Base-by-base conservation (phyloP, 306 rosid species). In the Betula pendula region DNA sequence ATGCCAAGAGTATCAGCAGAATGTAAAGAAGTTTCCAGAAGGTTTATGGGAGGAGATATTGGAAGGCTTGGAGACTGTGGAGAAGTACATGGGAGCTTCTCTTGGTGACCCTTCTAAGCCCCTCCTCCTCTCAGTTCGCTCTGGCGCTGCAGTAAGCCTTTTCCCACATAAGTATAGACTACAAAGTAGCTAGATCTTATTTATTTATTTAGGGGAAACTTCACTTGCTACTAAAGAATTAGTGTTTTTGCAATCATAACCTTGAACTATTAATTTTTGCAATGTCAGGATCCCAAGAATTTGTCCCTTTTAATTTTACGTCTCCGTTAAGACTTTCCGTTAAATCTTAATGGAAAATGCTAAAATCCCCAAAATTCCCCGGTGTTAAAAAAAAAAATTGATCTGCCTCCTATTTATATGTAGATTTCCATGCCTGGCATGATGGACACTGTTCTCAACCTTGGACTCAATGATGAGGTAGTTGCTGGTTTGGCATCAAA, bases 401-500 rank as follows among this genome's bases (percentile, higher is more conserved):
- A 77, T 53, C 66, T 76, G 49, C 33, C 25, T 52, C 70, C 71
- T 75, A 0, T 53, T 19, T 25, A 48, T 70, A 58, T 72, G 50
- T 68, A 95, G 97, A 87, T 95, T 82, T 95, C 99, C 68, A 95
- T 95, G 99, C 99, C 97, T 65, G 99, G 99, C 71, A 95, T 92
- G 97, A 95, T 92, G 99, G 99, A 95, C 87, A 95, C 97, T 25
- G 93, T 95, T 81, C 99, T 95, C 86, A 95, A 95, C 89, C 97
- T 95, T 68, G 99, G 99, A 77, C 80, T 95, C 59, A 92, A 92
- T 80, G 97, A 95, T 75, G 89, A 92, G 70, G 97, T 95, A 69
- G 97, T 88, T 67, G 88, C 88, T 78, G 97, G 97, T 49, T 86
- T 95, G 84, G 97, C 97, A 44, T 76, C 86, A 74, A 95, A 92